Conservation (phyloP, 805 yeast genomes). For the Schizosaccharomyces osmophilus region DNA sequence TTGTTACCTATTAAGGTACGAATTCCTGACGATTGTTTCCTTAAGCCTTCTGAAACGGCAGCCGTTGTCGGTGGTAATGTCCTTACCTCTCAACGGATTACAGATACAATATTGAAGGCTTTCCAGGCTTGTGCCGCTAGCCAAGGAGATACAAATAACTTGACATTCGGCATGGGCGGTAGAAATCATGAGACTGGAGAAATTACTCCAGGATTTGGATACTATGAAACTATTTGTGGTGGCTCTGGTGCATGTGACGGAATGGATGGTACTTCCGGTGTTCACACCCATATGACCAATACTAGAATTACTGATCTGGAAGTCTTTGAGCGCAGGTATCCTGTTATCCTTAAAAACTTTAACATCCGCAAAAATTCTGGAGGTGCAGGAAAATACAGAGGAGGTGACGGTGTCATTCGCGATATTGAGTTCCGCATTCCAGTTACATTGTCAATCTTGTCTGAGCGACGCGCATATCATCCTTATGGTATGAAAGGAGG, state of each 20-base stretch:
- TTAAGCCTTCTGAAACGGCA: slow-evolving; percentile 59
- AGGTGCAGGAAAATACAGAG: slow-evolving; percentile 44
- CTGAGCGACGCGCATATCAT: slow-evolving; percentile 62
- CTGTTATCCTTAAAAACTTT: slow-evolving; percentile 52
- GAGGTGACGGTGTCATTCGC: slow-evolving; percentile 72
- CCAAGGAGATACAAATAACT: slow-evolving; percentile 72
- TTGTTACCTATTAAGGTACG: slow-evolving; percentile 47
- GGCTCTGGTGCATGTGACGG: slow-evolving; percentile 82
- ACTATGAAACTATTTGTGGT: slow-evolving; percentile 86
- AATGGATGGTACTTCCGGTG: slow-evolving; percentile 74
- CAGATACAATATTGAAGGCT: slow-evolving; percentile 70
- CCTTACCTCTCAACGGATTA: slow-evolving; percentile 77
- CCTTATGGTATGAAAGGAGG: slow-evolving; percentile 85
- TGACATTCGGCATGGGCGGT: slow-evolving; percentile 73
- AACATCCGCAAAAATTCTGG: slow-evolving; percentile 53
- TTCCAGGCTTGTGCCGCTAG: slow-evolving; percentile 82
- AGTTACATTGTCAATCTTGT: slow-evolving; percentile 52
- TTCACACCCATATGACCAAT: slow-evolving; percentile 83
- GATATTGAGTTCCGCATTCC: slow-evolving; percentile 57
- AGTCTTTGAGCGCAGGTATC: slow-evolving; percentile 68
- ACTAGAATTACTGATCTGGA: slow-evolving; percentile 84
- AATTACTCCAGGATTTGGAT: slow-evolving; percentile 44
- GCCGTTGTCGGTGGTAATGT: slow-evolving; percentile 94
- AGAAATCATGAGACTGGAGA: slow-evolving; percentile 14
- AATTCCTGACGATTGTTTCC: slow-evolving; percentile 35